Evolutionary conservation across 2,329 filamentous ascomycete genomes (phyloP), one percentile per base, ranked within the genome.

Genomic region (Aspergillus bombycis): DNA sequence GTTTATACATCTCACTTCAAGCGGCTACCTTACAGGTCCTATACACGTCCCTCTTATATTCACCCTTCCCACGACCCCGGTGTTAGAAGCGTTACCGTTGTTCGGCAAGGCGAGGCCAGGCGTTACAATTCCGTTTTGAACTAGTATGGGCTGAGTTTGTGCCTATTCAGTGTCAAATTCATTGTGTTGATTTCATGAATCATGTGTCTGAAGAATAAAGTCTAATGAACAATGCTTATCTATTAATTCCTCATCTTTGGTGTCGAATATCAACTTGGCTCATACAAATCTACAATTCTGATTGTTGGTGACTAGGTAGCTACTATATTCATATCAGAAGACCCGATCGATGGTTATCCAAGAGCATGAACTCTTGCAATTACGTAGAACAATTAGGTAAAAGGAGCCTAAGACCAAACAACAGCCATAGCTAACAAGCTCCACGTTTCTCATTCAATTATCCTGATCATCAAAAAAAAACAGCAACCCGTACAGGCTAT

Each of bases 51-150:
- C 41, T 45, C 32, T n/a, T 38, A 56, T 43, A 58, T 59, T 34
- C 48, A 45, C 45, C 10, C 28, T 45, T n/a, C 46, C 53, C 43
- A 59, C 66, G 67, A 69, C 56, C 67, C 65, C 61, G 68, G 72
- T 73, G 72, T 76, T 73, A 71, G 70, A 72, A 74, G 72, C 72
- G 72, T 71, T 66, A 62, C 57, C 43, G 48, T 66, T 67, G 57
- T 68, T 63, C 62, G 65, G 61, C 56, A 41, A 60, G 66, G 65
- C 68, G 66, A 70, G 72, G 70, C 66, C 67, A 70, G 73, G 72
- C 72, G 72, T 74, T 72, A 48, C 65, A 66, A 68, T 70, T 64
- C 38, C 58, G 41, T 58, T 55, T 67, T 61, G 60, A 65, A 63
- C 48, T 19, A 21, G 28, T n/a, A 12, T 32, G 48, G 48, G 26